Base-by-base conservation (phyloP, 163 green algal genomes). In the Volvox carteri region DNA sequence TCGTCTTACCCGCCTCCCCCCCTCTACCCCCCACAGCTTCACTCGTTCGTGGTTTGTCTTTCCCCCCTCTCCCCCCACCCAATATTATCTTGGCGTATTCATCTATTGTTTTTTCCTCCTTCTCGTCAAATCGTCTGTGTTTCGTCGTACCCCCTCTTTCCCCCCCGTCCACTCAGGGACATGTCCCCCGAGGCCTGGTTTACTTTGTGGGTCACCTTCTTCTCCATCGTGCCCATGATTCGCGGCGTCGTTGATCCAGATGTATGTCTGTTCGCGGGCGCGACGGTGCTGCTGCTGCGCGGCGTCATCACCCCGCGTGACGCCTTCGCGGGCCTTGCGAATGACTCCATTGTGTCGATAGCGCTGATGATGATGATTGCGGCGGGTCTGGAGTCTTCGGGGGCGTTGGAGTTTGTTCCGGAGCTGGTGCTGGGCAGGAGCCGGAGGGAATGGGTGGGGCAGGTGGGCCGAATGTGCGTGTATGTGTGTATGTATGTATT, bases 331-430 rank as follows among this genome's bases (percentile, higher is more conserved):
- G 84, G 84, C 1, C 84, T 89, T 9, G 30, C 58, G 50, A 89
- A 89, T n/a, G 84, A 89, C 16, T 77, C 52, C 37, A 89, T 89
- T 30, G 84, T 89, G 28, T 62, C 84, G 16, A 89, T 89, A 2
- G 84, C 84, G 39, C 84, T 89, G 21, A 89, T 89, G 84, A 89
- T 89, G 70, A 62, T 48, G 14, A 84, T 89, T n/a, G 84, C 84
- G 5, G 84, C 84, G 52, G 84, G 84, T 7, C 39, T 89, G 41
- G 84, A 89, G 54, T 25, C 44, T 28, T 75, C 30, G 30, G 84
- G 84, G 12, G 84, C 84, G 50, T 70, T 89, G 37, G 84, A 89
- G 70, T 84, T 79, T 18, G 70, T 89, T 37, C 72, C 84, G 37
- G 70, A 89, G 70, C 28, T 87, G 46, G 65, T 87, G 65, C 33